phyloP scores from a whole-genome alignment of 2,329 filamentous ascomycete species.

The Penicillium corylophilum region DNA sequence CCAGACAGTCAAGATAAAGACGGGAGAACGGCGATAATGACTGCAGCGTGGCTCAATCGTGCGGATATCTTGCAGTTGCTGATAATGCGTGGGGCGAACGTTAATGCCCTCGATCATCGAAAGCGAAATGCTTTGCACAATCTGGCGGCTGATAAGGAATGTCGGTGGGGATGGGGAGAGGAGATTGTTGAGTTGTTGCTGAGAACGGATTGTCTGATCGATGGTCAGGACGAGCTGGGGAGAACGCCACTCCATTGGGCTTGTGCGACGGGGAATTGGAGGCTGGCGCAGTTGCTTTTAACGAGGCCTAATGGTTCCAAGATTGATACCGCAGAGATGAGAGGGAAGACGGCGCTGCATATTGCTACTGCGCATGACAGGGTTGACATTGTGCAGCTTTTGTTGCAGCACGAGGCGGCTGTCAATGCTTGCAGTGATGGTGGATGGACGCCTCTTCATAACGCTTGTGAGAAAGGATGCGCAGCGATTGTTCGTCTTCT shows the following conservation, averaged over 20 bases:
- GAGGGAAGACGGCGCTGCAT: constrained; percentile 50
- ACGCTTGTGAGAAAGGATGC: constrained; percentile 53
- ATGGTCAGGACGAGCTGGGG: constrained; percentile 46
- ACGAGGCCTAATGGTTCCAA: constrained; percentile 30
- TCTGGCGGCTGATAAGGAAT: constrained; percentile 47
- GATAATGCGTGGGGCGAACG: constrained; percentile 37
- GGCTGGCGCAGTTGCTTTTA: constrained; percentile 51
- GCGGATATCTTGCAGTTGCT: constrained; percentile 39
- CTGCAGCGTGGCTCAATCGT: constrained; percentile 46
- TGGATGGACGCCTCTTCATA: constrained; percentile 55
- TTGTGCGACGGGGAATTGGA: constrained; percentile 55
- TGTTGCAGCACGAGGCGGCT: constrained; percentile 47
- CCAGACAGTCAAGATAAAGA: constrained; percentile 45
- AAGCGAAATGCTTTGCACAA: constrained; percentile 42
- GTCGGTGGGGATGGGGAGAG: constrained; percentile 45
- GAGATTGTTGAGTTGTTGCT: constrained; percentile 46
- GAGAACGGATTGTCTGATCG: constrained; percentile 40
- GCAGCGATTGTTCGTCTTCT: constrained; percentile 47
- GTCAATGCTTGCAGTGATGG: constrained; percentile 51
- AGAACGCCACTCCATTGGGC: constrained; percentile 60
- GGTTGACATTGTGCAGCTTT: constrained; percentile 37
- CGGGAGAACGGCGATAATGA: constrained; percentile 45
- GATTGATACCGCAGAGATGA: constrained; percentile 43
- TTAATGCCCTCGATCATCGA: constrained; percentile 34
- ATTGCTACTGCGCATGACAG: constrained; percentile 49